A percentile compares a stretch with the other conserved stretches of the same genome.
Conservation (phyloP, 345 rosid species). For the Anastatica hierochuntica region DNA sequence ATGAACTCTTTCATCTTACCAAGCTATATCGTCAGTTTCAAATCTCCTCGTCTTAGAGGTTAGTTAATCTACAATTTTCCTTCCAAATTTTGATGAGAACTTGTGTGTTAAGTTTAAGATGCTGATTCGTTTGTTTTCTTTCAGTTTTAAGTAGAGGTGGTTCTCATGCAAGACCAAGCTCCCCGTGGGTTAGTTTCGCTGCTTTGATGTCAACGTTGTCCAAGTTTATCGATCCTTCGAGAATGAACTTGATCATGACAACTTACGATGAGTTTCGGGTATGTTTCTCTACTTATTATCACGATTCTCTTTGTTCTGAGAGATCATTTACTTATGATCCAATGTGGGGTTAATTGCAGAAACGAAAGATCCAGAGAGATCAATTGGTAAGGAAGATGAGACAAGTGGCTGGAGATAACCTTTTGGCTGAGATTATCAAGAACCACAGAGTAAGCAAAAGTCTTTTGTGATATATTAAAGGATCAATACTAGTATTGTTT, state of each 20-base stretch:
- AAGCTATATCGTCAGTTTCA: constrained; percentile 48
- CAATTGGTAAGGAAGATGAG: constrained; percentile 22
- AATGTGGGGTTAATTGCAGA: constrained; percentile 12
- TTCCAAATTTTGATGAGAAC: too few species aligned
- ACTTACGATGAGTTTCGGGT: constrained; percentile 38
- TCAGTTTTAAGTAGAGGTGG: constrained; percentile 14
- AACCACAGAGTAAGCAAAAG: constrained; percentile 6
- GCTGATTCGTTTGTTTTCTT: too few species aligned
- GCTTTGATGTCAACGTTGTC: constrained; percentile 44
- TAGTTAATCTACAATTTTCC: background rate
- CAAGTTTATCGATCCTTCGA: constrained; percentile 32
- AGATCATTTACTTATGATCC: background rate
- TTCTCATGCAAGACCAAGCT: constrained; percentile 29
- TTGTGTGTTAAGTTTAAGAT: background rate
- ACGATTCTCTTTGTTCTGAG: background rate
- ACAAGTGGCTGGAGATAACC: constrained; percentile 25
- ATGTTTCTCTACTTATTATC: background rate
- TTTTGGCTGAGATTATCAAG: constrained; percentile 25
- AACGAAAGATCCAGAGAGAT: constrained; percentile 22
- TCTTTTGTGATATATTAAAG: too few species aligned
- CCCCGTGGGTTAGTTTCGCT: constrained; percentile 72
- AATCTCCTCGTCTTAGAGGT: constrained; percentile 35
- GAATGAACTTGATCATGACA: constrained; percentile 34
- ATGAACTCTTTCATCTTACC: constrained; percentile 62
- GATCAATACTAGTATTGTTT: too few species aligned